Conservation (phyloP, 805 yeast species). For the Clavispora fructus region DNA sequence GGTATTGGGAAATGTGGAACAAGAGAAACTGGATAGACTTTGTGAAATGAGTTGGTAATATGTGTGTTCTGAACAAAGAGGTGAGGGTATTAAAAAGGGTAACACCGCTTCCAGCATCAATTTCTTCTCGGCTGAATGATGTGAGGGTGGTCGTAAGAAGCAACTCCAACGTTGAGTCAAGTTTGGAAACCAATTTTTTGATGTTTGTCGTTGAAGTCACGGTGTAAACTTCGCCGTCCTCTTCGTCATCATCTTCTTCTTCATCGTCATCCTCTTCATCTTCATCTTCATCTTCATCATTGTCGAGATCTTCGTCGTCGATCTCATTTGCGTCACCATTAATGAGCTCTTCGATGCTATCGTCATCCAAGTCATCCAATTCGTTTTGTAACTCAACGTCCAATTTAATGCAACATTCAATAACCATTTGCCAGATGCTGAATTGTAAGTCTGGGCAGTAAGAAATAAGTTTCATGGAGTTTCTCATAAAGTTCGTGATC, state of each 20-base stretch:
- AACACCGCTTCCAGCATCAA: slow-evolving; percentile 61
- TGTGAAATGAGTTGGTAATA: slow-evolving; percentile 89
- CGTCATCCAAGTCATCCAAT: slow-evolving; percentile 77
- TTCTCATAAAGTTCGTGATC: slow-evolving; percentile 58
- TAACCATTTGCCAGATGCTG: slow-evolving; percentile 71
- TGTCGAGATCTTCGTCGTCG: slow-evolving; percentile 26
- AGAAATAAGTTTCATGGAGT: slow-evolving; percentile 52
- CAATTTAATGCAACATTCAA: slow-evolving; percentile 76
- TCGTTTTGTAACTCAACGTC: slow-evolving; percentile 92
- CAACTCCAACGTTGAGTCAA: slow-evolving; percentile 62
- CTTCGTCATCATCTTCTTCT: slow-evolving; percentile 19
- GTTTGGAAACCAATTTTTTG: slow-evolving; percentile 55
- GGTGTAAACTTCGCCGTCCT: slow-evolving; percentile 31
- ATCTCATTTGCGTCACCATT: slow-evolving; percentile 44
- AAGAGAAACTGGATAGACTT: slow-evolving; percentile 80
- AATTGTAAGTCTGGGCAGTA: slow-evolving; percentile 76
- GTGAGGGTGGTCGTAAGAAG: slow-evolving; percentile 48
- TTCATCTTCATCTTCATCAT: slow-evolving; percentile 26
- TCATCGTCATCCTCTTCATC: slow-evolving; percentile 16
- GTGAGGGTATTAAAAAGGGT: slow-evolving; percentile 67
- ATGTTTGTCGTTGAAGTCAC: slow-evolving; percentile 39
- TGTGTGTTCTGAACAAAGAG: slow-evolving; percentile 72
- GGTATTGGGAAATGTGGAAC: slow-evolving; percentile 76
- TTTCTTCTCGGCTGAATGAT: slow-evolving; percentile 45
- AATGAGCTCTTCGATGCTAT: slow-evolving; percentile 48